Conservation (phyloP, 1,284 basidiomycete genomes). For the Vanrija pseudolonga region DNA sequence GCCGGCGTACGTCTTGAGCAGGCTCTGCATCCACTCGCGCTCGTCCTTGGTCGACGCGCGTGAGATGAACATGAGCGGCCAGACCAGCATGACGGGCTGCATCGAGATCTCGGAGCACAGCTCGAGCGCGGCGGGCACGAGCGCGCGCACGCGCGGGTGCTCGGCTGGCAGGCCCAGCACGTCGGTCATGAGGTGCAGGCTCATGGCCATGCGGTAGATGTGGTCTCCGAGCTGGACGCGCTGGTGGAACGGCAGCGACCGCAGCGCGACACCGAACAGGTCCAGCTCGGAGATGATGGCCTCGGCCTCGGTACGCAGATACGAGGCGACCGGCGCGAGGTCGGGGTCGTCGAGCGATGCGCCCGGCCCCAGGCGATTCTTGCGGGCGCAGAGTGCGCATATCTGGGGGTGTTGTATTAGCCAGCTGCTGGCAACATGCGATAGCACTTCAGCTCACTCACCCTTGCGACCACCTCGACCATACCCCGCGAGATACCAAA, state of each 20-base stretch:
- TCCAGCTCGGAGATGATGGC: constrained; percentile 8
- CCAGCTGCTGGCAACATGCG: neutral
- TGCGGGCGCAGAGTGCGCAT: constrained; percentile 2
- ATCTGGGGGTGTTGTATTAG: constrained; percentile 2
- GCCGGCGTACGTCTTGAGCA: neutral
- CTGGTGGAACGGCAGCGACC: constrained; percentile 2
- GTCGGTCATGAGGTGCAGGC: constrained; percentile 15
- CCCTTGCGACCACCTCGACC: constrained; percentile 18
- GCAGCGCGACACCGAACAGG: constrained; percentile 5
- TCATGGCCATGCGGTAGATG: constrained; percentile 17
- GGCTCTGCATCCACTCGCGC: constrained; percentile 1
- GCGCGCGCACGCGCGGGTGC: neutral
- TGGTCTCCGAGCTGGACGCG: constrained; percentile 23
- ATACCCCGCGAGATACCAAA: constrained; percentile 19
- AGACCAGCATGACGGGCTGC: constrained; percentile 19
- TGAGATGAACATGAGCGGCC: constrained; percentile 12
- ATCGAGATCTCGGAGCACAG: constrained; percentile 20
- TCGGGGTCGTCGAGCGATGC: constrained; percentile 3
- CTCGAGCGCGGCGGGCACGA: constrained; percentile 2
- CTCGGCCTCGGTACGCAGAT: constrained; percentile 5
- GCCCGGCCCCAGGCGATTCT: constrained; percentile 3
- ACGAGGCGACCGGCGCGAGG: constrained; percentile 5
- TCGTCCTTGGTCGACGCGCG: neutral
- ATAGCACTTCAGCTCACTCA: constrained; percentile 3
- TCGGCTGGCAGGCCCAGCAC: constrained; percentile 3